Percentiles rank a stretch among this genome's conserved stretches.
phyloP scores from a whole-genome alignment of 495 filamentous ascomycete genomes.

The Cercophora newfieldiana region DNA sequence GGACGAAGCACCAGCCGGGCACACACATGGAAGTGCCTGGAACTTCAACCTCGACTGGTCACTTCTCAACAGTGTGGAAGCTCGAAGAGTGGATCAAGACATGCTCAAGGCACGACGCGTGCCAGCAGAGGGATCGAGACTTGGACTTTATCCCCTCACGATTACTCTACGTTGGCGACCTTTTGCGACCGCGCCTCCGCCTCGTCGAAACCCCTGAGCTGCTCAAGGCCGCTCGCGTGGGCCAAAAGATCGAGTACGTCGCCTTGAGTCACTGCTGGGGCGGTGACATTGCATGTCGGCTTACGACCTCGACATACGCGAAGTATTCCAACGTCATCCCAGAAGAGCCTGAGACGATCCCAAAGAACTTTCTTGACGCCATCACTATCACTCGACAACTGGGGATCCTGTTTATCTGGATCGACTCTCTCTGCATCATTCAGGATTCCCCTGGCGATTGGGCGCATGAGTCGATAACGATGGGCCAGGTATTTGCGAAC shows the following conservation, averaged over 20 bases:
- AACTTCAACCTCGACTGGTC: too few relatives aligned
- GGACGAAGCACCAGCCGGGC: too few relatives aligned
- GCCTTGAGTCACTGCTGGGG: constrained; percentile 13
- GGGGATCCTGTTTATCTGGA: constrained; percentile 1
- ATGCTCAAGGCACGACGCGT: background rate
- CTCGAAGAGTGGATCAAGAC: too few relatives aligned
- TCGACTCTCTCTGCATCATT: constrained; percentile 6
- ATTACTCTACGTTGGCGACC: background rate
- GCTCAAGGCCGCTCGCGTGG: background rate
- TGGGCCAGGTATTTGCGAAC: background rate
- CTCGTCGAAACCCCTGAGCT: background rate
- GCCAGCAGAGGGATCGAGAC: too few relatives aligned
- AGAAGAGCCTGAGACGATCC: background rate
- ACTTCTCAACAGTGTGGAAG: too few relatives aligned
- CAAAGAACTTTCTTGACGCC: constrained; percentile 1
- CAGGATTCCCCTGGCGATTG: background rate
- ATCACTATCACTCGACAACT: background rate
- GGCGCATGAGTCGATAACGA: background rate
- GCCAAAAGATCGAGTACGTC: background rate
- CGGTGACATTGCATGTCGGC: background rate
- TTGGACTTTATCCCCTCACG: background rate
- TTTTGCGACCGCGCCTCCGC: background rate
- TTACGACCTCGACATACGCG: background rate
- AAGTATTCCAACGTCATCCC: background rate
- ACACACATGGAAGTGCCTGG: too few relatives aligned